These are phyloP conservation scores for Aspergillus sclerotiicarbonarius DNA, from an alignment of 495 filamentous ascomycete genomes.

Conservation along the genomic window DNA sequence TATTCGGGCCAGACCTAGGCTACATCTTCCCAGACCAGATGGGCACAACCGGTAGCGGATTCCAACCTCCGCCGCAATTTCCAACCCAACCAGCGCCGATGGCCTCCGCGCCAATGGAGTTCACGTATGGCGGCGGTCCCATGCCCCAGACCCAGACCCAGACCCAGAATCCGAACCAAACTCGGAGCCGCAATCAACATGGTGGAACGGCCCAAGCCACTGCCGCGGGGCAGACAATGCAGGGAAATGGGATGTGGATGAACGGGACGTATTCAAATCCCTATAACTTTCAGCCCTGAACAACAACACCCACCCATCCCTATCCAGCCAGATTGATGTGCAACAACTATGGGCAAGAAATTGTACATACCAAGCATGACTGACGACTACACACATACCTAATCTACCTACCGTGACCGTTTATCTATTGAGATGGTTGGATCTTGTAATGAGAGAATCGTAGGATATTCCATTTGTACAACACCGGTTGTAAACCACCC, in stretches of 20 bases:
- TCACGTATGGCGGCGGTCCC: not conserved
- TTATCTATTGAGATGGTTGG: not conserved
- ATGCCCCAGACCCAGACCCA: not conserved
- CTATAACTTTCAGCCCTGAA: not conserved
- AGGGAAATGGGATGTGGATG: not conserved
- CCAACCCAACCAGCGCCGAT: not conserved
- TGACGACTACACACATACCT: not conserved
- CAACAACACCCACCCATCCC: not conserved
- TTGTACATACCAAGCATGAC: not conserved
- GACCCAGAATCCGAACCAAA: not conserved
- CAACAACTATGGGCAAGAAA: too few relatives aligned
- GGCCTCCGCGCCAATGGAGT: not conserved
- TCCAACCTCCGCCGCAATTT: not conserved
- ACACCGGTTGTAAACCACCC: too few relatives aligned
- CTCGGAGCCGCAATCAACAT: not conserved
- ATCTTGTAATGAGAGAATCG: not conserved
- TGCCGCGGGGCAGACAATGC: not conserved
- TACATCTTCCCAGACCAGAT: not conserved
- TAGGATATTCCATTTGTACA: not conserved
- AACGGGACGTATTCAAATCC: not conserved
- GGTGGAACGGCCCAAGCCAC: too few relatives aligned
- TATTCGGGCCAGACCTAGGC: conserved; percentile 23
- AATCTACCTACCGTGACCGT: not conserved
- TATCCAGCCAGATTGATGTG: not conserved
- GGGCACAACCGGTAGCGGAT: conserved; percentile 2